Base-by-base conservation (phyloP, 1,284 basidiomycete species). In the Cryptococcus amylolentus region DNA sequence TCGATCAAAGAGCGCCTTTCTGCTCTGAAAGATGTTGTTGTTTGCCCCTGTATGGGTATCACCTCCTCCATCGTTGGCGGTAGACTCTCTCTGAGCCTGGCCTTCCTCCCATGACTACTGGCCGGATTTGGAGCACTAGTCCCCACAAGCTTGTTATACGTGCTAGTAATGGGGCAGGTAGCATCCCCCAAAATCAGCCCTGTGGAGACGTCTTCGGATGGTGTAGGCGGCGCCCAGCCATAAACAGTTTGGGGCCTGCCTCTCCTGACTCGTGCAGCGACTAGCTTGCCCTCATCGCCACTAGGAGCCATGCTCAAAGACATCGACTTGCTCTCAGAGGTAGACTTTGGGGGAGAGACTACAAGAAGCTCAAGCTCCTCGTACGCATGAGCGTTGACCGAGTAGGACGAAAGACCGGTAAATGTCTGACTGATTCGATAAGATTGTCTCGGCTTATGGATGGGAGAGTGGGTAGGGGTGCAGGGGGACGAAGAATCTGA, bases 311-410 rank as follows among this genome's bases (percentile, higher is more conserved):
- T 35, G 10, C 3, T 35, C 31, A 35, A 10, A 35, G 31, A 35
- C 31, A 35, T 35, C 31, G 31, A 8, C 31, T 35, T 35, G 6
- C 6, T 35, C 31, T 10, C 31, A 35, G 5, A 10, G 10, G 31
- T 8, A 35, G 31, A 6, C 31, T 26, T 9, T 46, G 45, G 45
- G 41, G 20, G 41, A 42, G 45, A 46, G 26, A 31, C 45, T 23
- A 20, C 16, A 10, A 28, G 27, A 16, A 46, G 2, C 27, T 46
- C 45, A 10, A 50, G 13, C 14, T 40, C 37, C 23, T 50, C 49
- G 31, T 50, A 50, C 14, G 49, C 49, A 10, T 40, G 31, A 5
- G 49, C 49, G 49, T 50, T 50, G 13, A 50, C 38, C 10, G 49
- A 50, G 7, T 50, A n/a, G 18, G 31, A 40, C 14, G 35, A 39